phyloP scores from a whole-genome alignment of 495 filamentous ascomycete genomes.

The Penicillium chermesinum region DNA sequence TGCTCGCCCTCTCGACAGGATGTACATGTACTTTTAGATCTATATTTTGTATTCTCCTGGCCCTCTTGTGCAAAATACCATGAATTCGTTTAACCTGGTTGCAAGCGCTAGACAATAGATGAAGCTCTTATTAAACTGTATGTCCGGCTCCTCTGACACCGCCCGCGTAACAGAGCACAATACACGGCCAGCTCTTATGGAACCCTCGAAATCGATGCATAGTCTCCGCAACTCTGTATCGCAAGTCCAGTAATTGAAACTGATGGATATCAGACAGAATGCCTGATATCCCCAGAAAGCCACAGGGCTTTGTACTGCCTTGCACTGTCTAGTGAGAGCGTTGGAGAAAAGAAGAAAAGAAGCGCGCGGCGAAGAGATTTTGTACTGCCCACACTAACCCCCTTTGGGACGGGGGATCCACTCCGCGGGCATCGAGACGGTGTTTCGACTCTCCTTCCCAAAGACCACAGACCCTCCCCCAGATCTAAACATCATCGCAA shows the following conservation, averaged over 20 bases:
- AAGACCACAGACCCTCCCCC: conserved; percentile 3
- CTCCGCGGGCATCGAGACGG: conserved; percentile 9
- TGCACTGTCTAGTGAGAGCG: conserved; percentile 88
- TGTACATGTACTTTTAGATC: conserved; percentile 31
- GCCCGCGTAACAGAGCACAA: conserved; percentile 68
- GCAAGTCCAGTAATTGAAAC: conserved; percentile 65
- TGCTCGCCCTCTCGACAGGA: conserved; percentile 4
- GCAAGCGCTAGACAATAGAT: too few species aligned
- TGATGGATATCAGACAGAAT: conserved; percentile 60
- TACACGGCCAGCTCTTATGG: conserved; percentile 92
- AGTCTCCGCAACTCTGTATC: conserved; percentile 82
- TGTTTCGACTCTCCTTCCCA: conserved; percentile 3
- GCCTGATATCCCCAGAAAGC: conserved; percentile 51
- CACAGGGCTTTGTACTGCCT: conserved; percentile 53
- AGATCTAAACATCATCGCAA: neutral
- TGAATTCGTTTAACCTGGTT: too few species aligned
- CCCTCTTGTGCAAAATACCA: conserved; percentile 9
- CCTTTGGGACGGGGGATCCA: conserved; percentile 12
- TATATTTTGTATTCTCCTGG: conserved; percentile 4
- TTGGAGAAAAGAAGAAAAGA: conserved; percentile 48
- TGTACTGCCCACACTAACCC: conserved; percentile 29
- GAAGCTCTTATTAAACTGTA: too few species aligned
- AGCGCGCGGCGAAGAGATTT: conserved; percentile 25
- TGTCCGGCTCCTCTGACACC: conserved; percentile 89
- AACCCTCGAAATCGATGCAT: conserved; percentile 51